Evolutionary conservation across 139 green algal genomes (phyloP).

Genomic region (Chlorella sp.): DNA sequence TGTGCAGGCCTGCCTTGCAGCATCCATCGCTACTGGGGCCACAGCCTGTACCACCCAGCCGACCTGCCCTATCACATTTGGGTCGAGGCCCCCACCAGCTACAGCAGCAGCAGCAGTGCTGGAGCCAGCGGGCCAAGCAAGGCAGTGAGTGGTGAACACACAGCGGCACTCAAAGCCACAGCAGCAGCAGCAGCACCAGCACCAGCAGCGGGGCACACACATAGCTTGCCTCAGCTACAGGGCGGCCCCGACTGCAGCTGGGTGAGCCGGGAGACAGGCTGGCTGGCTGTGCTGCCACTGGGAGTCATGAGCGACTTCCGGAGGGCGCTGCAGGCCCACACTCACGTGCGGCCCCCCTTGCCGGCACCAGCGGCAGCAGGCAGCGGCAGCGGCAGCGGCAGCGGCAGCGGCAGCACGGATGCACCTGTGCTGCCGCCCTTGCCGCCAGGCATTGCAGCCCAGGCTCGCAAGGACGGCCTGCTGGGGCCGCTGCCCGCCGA

Average conservation of each 20-base stretch:
- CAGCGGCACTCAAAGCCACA: background rate
- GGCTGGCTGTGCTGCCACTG: constrained; percentile 34
- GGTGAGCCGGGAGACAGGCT: background rate
- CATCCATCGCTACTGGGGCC: constrained; percentile 43
- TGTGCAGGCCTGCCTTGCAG: constrained; percentile 21
- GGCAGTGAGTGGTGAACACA: background rate
- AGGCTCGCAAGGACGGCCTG: background rate
- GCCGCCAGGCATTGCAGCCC: background rate
- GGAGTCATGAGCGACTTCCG: constrained; percentile 70
- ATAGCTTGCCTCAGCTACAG: too few relatives aligned
- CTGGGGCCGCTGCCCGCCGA: background rate
- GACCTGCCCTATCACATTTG: constrained; percentile 62
- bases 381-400: background rate
- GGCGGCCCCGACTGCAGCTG: too few relatives aligned
- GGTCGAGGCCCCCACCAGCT: background rate
- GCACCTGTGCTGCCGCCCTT: constrained; percentile 1
- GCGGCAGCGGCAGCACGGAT: too few relatives aligned
- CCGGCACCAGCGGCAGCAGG: background rate
- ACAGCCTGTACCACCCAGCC: constrained; percentile 70
- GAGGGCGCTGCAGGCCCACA: constrained; percentile 36
- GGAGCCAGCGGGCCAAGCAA: background rate
- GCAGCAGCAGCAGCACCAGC: background rate
- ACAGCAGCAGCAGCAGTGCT: background rate
- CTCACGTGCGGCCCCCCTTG: constrained; percentile 12
- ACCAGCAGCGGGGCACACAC: background rate